A percentile compares a stretch with the other conserved stretches of the same genome.
These are phyloP conservation scores for Blastomyces emzantsi DNA, from an alignment of 2,329 filamentous ascomycete species.

Conservation along the genomic window DNA sequence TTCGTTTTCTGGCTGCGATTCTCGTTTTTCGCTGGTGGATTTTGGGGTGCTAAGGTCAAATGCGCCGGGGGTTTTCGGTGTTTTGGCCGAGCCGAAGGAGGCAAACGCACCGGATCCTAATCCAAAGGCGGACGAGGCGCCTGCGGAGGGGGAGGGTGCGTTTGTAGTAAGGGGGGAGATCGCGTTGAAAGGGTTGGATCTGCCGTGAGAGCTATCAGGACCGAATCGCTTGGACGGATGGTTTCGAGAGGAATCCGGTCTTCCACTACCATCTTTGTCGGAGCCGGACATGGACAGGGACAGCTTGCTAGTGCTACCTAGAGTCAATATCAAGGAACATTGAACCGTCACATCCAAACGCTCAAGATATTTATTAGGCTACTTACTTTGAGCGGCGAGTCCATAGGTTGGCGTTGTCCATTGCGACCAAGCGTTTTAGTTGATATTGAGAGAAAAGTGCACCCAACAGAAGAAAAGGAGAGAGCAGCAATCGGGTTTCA, in stretches of 20 bases:
- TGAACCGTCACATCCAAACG: slow-evolving; percentile 2
- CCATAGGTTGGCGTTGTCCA: slow-evolving; percentile 44
- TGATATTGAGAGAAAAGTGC: background rate
- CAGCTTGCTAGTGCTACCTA: slow-evolving; percentile 69
- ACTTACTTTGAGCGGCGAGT: slow-evolving; percentile 42
- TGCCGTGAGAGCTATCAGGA: slow-evolving; percentile 60
- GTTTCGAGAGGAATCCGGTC: slow-evolving; percentile 52
- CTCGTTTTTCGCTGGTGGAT: slow-evolving; percentile 56
- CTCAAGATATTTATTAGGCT: slow-evolving; percentile 9
- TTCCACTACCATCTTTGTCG: slow-evolving; percentile 45
- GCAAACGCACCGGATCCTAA: slow-evolving; percentile 93
- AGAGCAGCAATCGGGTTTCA: background rate
- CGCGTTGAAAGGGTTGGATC: slow-evolving; percentile 67
- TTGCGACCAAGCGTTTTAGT: slow-evolving; percentile 17
- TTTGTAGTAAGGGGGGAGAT: slow-evolving; percentile 61
- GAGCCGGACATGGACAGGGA: slow-evolving; percentile 68
- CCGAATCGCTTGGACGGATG: slow-evolving; percentile 66
- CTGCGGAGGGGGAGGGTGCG: slow-evolving; percentile 64
- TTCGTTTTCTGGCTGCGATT: slow-evolving; percentile 41
- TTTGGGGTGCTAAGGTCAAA: slow-evolving; percentile 56
- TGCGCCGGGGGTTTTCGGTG: slow-evolving; percentile 72
- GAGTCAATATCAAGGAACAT: slow-evolving; percentile 22
- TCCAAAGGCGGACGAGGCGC: slow-evolving; percentile 81
- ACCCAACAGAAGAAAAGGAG: slow-evolving; percentile 1
- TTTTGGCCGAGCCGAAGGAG: slow-evolving; percentile 79